Evolutionary conservation across 768 basidiomycete species (phyloP).

Genomic region (Podaxis pistillaris): DNA sequence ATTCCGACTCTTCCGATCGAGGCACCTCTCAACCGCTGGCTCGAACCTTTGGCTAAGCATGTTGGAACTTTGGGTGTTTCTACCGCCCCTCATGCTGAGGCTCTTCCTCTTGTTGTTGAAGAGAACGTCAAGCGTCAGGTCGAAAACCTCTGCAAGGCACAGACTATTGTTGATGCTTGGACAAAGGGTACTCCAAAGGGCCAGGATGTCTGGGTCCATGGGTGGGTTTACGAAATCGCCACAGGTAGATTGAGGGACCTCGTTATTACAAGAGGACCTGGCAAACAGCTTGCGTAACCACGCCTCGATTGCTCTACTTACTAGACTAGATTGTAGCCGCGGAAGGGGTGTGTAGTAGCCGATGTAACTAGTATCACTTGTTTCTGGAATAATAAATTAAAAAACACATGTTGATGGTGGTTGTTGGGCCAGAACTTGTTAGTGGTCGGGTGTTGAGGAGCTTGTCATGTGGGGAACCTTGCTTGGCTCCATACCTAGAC

Average conservation of each 20-base stretch:
- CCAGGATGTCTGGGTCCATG: conserved; percentile 58
- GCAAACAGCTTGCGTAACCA: conserved; percentile 11
- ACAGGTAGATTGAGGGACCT: conserved; percentile 60
- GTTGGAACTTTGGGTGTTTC: conserved; percentile 46
- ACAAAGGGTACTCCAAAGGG: conserved; percentile 37
- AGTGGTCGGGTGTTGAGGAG: not conserved
- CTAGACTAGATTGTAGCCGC: not conserved
- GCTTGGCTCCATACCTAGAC: not conserved
- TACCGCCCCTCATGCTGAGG: conserved; percentile 31
- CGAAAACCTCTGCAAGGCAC: conserved; percentile 44
- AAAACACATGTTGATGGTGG: conserved; percentile 2
- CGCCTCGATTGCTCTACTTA: not conserved
- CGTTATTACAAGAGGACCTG: conserved; percentile 41
- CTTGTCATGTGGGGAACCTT: not conserved
- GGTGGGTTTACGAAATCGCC: conserved; percentile 69
- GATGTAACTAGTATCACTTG: not conserved
- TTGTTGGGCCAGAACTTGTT: too few species aligned
- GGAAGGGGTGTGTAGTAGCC: not conserved
- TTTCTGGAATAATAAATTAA: not conserved
- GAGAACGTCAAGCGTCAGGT: conserved; percentile 63
- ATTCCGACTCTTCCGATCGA: conserved; percentile 33
- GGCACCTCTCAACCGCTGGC: conserved; percentile 66
- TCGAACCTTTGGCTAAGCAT: conserved; percentile 62
- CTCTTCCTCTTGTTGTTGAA: conserved; percentile 47
- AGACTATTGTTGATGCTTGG: conserved; percentile 49